A percentile compares a stretch with the other conserved stretches of the same genome.
These are phyloP conservation scores for Rubus parviflorus DNA, from an alignment of 306 rosid genomes.

Conservation along the genomic window DNA sequence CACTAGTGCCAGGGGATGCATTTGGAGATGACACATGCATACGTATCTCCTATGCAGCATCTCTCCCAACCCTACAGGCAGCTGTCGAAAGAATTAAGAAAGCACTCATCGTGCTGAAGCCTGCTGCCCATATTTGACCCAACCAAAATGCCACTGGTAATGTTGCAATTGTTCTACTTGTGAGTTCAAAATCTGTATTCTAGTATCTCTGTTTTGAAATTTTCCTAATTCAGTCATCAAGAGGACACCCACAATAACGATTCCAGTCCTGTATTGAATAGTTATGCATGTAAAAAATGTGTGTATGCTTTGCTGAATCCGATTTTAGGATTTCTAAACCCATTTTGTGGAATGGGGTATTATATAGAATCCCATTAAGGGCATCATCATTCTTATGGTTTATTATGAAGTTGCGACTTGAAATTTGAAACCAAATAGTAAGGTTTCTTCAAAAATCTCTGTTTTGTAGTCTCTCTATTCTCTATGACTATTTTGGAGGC, in stretches of 20 bases:
- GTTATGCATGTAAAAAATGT: background rate
- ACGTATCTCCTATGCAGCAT: slow-evolving; percentile 87
- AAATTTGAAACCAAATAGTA: background rate
- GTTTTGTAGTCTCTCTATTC: background rate
- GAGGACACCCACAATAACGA: background rate
- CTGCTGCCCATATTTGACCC: slow-evolving; percentile 46
- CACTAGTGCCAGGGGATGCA: slow-evolving; percentile 90
- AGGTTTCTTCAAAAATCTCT: background rate
- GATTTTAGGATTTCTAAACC: background rate
- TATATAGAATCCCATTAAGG: background rate
- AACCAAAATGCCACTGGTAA: background rate
- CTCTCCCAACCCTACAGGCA: slow-evolving; percentile 69
- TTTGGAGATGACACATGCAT: slow-evolving; percentile 87
- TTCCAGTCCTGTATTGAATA: background rate
- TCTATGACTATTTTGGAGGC: background rate
- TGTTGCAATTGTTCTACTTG: slow-evolving; percentile 24
- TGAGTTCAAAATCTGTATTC: slow-evolving; percentile 22
- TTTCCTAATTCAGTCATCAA: background rate
- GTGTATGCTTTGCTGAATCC: background rate
- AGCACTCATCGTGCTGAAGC: slow-evolving; percentile 49
- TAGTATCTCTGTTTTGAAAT: slow-evolving; percentile 23
- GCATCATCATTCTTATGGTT: background rate
- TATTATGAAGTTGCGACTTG: background rate
- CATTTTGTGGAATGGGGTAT: too few relatives aligned
- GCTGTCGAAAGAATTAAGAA: slow-evolving; percentile 87